phyloP scores from a whole-genome alignment of 495 filamentous ascomycete genomes.

The Lasiosphaeria hispida region DNA sequence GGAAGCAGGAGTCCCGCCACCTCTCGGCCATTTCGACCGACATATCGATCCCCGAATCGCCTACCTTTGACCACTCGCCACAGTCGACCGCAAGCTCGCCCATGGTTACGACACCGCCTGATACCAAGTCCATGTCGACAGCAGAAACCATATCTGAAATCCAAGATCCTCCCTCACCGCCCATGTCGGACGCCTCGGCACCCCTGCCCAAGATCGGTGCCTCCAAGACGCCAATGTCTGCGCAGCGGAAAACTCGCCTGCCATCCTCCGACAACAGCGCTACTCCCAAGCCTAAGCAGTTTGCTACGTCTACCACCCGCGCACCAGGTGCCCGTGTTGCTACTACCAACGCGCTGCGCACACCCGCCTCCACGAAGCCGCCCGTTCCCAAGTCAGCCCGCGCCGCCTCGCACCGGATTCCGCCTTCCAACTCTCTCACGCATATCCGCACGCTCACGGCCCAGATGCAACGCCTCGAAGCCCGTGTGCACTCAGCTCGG shows the following conservation, averaged over 20 bases:
- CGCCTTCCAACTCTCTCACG: slow-evolving; percentile 80
- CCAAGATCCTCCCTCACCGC: slow-evolving; percentile 56
- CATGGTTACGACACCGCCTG: slow-evolving; percentile 67
- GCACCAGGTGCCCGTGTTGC: slow-evolving; percentile 32
- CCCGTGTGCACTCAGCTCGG: slow-evolving; percentile 86
- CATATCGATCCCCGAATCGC: slow-evolving; percentile 53
- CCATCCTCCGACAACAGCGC: slow-evolving; percentile 49
- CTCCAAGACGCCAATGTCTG: slow-evolving; percentile 24
- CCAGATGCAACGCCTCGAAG: slow-evolving; percentile 94
- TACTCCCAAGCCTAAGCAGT: slow-evolving; percentile 48
- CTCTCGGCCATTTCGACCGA: slow-evolving; percentile 53
- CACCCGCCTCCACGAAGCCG: slow-evolving; percentile 28
- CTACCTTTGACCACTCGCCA: slow-evolving; percentile 54
- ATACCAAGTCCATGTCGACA: slow-evolving; percentile 56
- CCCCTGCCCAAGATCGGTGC: slow-evolving; percentile 24
- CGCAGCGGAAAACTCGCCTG: slow-evolving; percentile 43
- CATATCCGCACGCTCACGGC: slow-evolving; percentile 91
- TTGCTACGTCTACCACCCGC: slow-evolving; percentile 30
- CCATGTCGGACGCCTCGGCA: slow-evolving; percentile 74
- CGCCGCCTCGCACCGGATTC: slow-evolving; percentile 49
- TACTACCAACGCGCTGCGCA: slow-evolving; percentile 32
- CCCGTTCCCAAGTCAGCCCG: slow-evolving; percentile 25
- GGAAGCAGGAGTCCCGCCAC: slow-evolving; percentile 55
- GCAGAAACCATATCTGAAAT: slow-evolving; percentile 41
- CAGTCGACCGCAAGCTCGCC: slow-evolving; percentile 68